Evolutionary conservation across 2,329 filamentous ascomycete species (phyloP).

Genomic region (Fusarium sp.): DNA sequence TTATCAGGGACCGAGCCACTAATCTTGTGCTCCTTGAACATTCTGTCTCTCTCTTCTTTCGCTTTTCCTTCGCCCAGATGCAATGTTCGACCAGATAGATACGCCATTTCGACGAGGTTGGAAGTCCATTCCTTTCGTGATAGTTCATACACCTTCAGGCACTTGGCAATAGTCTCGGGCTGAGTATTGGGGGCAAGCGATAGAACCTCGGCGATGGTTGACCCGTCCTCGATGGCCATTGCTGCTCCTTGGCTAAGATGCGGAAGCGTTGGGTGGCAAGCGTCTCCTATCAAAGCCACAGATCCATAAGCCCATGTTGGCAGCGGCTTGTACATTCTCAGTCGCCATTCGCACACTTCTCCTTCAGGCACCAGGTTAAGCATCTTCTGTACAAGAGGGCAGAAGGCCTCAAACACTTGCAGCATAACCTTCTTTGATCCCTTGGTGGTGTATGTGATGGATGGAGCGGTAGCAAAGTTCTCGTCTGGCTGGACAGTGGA

Average conservation of each 20-base stretch:
- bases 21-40: conserved; percentile 65
- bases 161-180: conserved; percentile 45
- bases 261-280: conserved; percentile 76
- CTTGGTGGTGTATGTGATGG: conserved; percentile 72
- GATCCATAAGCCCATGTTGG: conserved; percentile 70
- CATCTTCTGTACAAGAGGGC: conserved; percentile 71
- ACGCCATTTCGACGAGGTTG: conserved; percentile 46
- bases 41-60: conserved; percentile 69
- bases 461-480: conserved; percentile 64
- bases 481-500: conserved; percentile 72
- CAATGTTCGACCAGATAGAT: conserved; percentile 61
- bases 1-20: conserved; percentile 72
- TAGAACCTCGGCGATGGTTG: conserved; percentile 50
- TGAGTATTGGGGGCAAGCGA: conserved; percentile 37
- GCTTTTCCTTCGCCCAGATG: conserved; percentile 71
- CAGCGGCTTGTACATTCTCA: conserved; percentile 72
- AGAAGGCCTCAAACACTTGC: conserved; percentile 70
- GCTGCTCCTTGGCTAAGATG: conserved; percentile 77
- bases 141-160: conserved; percentile 46
- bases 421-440: conserved; percentile 73
- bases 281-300: conserved; percentile 72
- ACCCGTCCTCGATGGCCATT: conserved; percentile 77
- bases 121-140: conserved; percentile 49
- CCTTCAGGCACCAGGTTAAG: conserved; percentile 72
- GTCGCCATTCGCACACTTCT: conserved; percentile 76